Base-by-base conservation (phyloP, 2,329 filamentous ascomycete genomes). In the Epichloe coenophiala region DNA sequence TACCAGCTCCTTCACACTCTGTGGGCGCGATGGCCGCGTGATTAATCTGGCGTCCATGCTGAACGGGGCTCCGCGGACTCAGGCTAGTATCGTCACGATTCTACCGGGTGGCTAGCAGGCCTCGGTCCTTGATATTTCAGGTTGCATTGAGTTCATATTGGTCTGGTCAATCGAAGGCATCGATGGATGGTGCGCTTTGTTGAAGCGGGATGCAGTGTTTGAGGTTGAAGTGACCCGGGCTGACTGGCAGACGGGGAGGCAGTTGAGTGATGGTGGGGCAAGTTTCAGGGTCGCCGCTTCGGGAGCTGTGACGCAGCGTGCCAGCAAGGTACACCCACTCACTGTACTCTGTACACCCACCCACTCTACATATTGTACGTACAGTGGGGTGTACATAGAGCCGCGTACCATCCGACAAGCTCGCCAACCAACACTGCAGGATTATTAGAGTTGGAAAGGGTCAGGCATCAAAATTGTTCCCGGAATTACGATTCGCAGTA, bases 1-100 rank as follows among this genome's bases (percentile, higher is more conserved):
- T 11, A 83, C 79, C 53, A 97, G 84, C 62, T 94, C 85, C 60
- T 84, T 83, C 51, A 93, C 77, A 57, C 75, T 89, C 67, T 63
- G 68, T 40, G 89, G 89, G 60, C 71, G 69, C 47, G 65, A 66
- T 6, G 65, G 67, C 58, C 66, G 62, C 60, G 64, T 61, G 41
- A 54, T 51, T 17, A 59, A 53, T 47, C 55, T 53, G 46, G 57
- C 50, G n/a, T 64, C 61, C 63, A 67, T 66, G 3, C 3, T 31
- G 21, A 13, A 45, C n/a, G 23, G 35, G 33, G 40, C 35, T 33
- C n/a, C 27, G 39, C n/a, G 35, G 9, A 19, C 17, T 1, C 4
- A 13, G 27, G 17, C 21, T 8, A 12, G 33, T 37, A 9, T n/a
- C 15, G 40, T 23, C n/a, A 15, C 43, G 21, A 37, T 39, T 46